Base-by-base conservation (phyloP, 805 yeast genomes). In the Ogataea dorogensis region DNA sequence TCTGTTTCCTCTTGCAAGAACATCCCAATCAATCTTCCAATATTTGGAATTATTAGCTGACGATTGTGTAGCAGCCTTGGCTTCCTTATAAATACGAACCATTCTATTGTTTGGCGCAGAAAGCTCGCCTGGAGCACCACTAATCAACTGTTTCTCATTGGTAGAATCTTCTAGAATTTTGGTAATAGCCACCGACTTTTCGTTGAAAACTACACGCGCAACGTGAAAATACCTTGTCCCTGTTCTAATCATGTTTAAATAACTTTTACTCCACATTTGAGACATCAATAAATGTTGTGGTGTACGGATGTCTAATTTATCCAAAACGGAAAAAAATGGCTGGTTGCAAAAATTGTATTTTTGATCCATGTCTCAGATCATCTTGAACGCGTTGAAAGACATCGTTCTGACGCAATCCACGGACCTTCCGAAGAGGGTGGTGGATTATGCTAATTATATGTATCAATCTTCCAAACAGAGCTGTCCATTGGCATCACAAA, bases 1-100 rank as follows among this genome's bases (percentile, higher is more conserved):
- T 58, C 93, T 69, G 67, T 86, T 78, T 15, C 83, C 86, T 53
- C 80, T 77, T 28, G 79, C 79, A 38, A 81, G 64, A 26, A 85
- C 74, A 55, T 86, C 95, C 91, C 93, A 86, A 62, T 86, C 94
- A 38, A 86, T 56, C 53, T 76, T 78, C 95, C 95, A 86, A 48
- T 54, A 59, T 37, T 64, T 59, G 13, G 74, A 70, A 52, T 75
- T 71, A 51, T 68, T 65, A 13, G 51, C 52, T 9, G 89, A 86
- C 22, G 86, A 77, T 65, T 86, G 95, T 12, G 89, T 86, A 24
- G 95, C 94, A 11, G 86, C 70, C 62, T 83, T 82, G 43, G 87
- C 63, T 55, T 82, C 87, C 59, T 81, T 74, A 63, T 70, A 86
- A 55, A 86, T 86, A 58, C 91, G 75, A 5, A 81, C 94, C 16